A percentile compares a stretch with the other conserved stretches of the same genome.
Evolutionary conservation across 148 eudicot genomes (phyloP).

Genomic region (Selenicereus undatus): DNA sequence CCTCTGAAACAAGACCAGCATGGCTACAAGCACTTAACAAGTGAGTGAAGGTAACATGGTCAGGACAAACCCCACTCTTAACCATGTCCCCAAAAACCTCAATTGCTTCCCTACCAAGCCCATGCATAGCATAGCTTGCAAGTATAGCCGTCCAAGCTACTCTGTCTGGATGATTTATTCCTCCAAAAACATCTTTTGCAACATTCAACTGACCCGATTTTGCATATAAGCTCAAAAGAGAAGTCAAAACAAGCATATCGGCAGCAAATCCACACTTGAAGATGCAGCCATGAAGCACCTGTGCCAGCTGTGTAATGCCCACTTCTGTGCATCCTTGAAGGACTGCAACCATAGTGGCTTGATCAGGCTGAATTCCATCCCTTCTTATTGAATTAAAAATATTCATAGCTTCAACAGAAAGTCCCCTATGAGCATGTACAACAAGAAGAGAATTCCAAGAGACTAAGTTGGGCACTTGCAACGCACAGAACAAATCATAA

Average conservation of each 20-base stretch:
- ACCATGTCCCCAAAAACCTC: conserved; percentile 34
- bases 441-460: conserved; percentile 44
- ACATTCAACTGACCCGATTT: conserved; percentile 37
- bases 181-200: conserved; percentile 29
- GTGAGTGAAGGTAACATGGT: conserved; percentile 50
- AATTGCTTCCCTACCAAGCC: conserved; percentile 36
- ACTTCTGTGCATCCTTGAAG: conserved; percentile 37
- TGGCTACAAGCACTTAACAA: conserved; percentile 52
- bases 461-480: conserved; percentile 30
- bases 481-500: conserved; percentile 28
- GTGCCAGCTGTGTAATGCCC: conserved; percentile 29
- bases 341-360: conserved; percentile 38
- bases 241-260: conserved; percentile 32
- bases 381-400: conserved; percentile 33
- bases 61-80: conserved; percentile 28
- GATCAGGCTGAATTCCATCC: conserved; percentile 35
- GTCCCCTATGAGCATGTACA: conserved; percentile 34
- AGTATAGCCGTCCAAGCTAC: conserved; percentile 50
- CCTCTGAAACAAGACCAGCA: conserved; percentile 41
- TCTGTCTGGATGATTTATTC: conserved; percentile 28
- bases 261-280: conserved; percentile 29
- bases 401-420: conserved; percentile 16
- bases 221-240: conserved; percentile 31
- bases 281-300: conserved; percentile 30
- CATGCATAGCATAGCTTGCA: conserved; percentile 42